Base-by-base conservation (phyloP, 2,329 filamentous ascomycete species). In the Mollisia scopiformis region DNA sequence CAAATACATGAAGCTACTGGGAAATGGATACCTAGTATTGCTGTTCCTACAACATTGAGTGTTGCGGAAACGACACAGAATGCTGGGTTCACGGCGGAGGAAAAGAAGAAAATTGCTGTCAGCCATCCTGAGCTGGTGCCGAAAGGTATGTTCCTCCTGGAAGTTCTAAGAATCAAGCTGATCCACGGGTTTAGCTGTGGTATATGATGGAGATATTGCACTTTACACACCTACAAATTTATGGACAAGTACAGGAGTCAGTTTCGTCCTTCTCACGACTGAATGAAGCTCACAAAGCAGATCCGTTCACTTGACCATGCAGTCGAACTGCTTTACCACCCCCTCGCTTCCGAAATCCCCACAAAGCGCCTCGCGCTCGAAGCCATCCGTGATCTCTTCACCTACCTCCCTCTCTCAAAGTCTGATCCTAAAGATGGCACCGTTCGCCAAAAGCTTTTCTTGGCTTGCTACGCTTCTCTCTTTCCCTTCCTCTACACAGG, bases 301-400 rank as follows among this genome's bases (percentile, higher is more conserved):
- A 71, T 86, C 57, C 73, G 83, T 13, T 81, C 83, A 0, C 71
- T 86, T 58, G 83, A 85, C 66, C 83, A 86, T 63, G 82, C 83
- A 0, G 73, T 85, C 52, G 83, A 86, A 68, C 60, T 79, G 1
- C 72, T 83, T 61, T 84, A 84, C 64, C 80, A 86, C 60, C 80
- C 80, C 0, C 79, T 77, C 0, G 76, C 80, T 1, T 77, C 76
- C 1, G 82, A 84, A 67, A 76, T 84, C 68, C 83, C 82, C 0
- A 77, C 76, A 19, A 75, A 78, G n/a, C 75, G 77, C 64, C 72
- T 81, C 62, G 71, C 74, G 1, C 62, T 84, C 30, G 75, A 75
- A 28, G 78, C 82, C 2, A 79, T 81, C 0, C 72, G 68, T 1
- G 75, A 74, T 3, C 72, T 86, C 2, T 84, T 84, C 70, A 74